Evolutionary conservation across 1,284 basidiomycete genomes (phyloP), one percentile per base, ranked within the genome.

Genomic region (Porodaedalea pini): DNA sequence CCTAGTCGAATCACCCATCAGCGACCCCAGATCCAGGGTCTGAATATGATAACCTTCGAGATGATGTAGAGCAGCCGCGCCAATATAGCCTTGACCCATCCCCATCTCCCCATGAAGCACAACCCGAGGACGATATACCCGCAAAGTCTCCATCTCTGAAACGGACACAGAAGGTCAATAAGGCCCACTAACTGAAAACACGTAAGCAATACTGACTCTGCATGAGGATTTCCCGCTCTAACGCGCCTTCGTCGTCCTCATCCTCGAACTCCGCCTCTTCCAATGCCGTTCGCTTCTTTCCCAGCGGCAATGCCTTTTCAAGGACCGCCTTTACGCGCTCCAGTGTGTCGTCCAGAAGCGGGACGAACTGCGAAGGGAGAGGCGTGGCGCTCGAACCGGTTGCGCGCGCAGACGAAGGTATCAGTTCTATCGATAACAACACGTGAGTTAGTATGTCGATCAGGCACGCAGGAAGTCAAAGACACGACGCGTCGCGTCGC

Each of bases 31-130:
- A 68, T 99, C 95, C 48, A 99, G 78, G 62, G 86, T 93, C 71
- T 98, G 97, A 0, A 99, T 82, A 67, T 98, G 92, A 72, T 90
- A 98, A 0, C 96, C 96, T 72, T 99, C 97, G 11, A 99, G 76
- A 70, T 95, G 87, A 72, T 99, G 94, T 50, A 99, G 73, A 2
- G 92, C 83, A 0, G 95, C 97, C 1, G 93, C 86, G 34, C 94
- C 96, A 56, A 98, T 78, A 64, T 92, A 93, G 2, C 76, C 77
- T 70, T 99, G 97, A 1, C 97, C 97, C 87, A 96, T 91, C 8
- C 95, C 96, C 1, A 76, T 68, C 8, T 81, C 73, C 4, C 97
- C 97, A 71, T 93, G 83, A 3, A 99, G 74, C 10, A 97, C 72
- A 7, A 99, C 79, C 2, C 97, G 82, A 2, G 97, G 97, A 52